Evolutionary conservation across 2,329 filamentous ascomycete species (phyloP).

Genomic region (Aaosphaeria arxii): DNA sequence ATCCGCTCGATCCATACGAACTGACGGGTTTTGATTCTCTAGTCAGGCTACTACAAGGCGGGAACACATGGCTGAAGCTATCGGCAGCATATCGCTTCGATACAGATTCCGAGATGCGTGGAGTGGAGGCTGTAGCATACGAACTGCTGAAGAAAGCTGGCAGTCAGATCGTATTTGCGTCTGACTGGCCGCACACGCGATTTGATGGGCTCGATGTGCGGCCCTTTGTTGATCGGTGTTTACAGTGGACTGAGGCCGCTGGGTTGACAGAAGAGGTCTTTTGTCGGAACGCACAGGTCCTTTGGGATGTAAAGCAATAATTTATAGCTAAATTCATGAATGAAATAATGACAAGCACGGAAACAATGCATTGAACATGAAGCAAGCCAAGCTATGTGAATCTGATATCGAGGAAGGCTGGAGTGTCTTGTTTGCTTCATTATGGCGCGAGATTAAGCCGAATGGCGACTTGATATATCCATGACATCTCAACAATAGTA

Average conservation of each 20-base stretch:
- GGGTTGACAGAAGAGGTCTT: background rate
- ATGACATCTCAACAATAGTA: too few relatives aligned
- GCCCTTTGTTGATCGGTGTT: background rate
- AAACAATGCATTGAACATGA: too few relatives aligned
- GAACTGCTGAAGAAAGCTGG: background rate
- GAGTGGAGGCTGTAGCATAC: background rate
- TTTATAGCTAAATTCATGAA: too few relatives aligned
- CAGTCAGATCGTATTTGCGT: background rate
- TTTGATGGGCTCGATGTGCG: background rate
- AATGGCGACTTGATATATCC: too few relatives aligned
- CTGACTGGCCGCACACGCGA: background rate
- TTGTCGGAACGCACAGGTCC: background rate
- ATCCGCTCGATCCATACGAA: background rate
- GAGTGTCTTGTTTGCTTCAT: too few relatives aligned
- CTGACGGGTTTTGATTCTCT: background rate
- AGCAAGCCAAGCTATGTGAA: too few relatives aligned
- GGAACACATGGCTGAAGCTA: background rate
- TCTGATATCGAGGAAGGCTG: too few relatives aligned
- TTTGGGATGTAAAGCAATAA: background rate
- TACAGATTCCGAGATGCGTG: background rate
- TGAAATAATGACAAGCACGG: too few relatives aligned
- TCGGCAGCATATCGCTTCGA: background rate
- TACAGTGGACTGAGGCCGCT: background rate
- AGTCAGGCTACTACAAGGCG: background rate
- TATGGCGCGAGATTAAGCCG: too few relatives aligned